phyloP scores from a whole-genome alignment of 2,329 filamentous ascomycete species.

The Intubia oerlemansii region DNA sequence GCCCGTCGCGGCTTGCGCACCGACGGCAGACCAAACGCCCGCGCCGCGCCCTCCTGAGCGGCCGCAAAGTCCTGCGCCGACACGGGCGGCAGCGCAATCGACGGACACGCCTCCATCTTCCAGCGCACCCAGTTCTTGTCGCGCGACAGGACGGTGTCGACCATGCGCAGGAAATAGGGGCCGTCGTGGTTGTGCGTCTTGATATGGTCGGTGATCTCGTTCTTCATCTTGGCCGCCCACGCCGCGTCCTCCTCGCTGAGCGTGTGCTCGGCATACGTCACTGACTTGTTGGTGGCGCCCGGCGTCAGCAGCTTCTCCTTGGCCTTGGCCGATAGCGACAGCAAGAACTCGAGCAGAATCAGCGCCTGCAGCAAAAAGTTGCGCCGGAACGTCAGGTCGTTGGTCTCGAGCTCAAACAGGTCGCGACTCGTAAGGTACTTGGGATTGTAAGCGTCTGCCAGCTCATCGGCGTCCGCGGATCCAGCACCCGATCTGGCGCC shows the following conservation, averaged over 20 bases:
- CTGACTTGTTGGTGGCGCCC: constrained; percentile 57
- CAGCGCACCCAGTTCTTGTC: constrained; percentile 99
- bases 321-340: constrained; percentile 67
- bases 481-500: too few species aligned
- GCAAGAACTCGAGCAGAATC: constrained; percentile 82
- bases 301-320: constrained; percentile 58
- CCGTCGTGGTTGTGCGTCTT: constrained; percentile 57
- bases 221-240: constrained; percentile 67
- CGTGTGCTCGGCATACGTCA: constrained; percentile 57
- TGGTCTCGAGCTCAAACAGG: constrained; percentile 89
- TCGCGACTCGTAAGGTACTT: constrained; percentile 97
- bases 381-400: constrained; percentile 80
- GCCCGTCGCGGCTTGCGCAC: constrained; percentile 38
- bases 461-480: constrained; percentile 21
- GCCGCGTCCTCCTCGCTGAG: constrained; percentile 71
- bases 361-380: constrained; percentile 90
- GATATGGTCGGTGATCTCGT: constrained; percentile 62
- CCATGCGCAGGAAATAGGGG: constrained; percentile 87
- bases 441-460: constrained; percentile 68
- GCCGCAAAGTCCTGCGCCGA: constrained; percentile 45
- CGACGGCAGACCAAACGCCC: constrained; percentile 42
- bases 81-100: constrained; percentile 59
- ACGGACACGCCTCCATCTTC: constrained; percentile 87
- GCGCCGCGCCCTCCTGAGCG: constrained; percentile 43
- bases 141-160: constrained; percentile 82